Percentiles rank a stretch among this genome's conserved stretches.
phyloP scores from a whole-genome alignment of 2,329 filamentous ascomycete species.

The Pseudogymnoascus sp. region DNA sequence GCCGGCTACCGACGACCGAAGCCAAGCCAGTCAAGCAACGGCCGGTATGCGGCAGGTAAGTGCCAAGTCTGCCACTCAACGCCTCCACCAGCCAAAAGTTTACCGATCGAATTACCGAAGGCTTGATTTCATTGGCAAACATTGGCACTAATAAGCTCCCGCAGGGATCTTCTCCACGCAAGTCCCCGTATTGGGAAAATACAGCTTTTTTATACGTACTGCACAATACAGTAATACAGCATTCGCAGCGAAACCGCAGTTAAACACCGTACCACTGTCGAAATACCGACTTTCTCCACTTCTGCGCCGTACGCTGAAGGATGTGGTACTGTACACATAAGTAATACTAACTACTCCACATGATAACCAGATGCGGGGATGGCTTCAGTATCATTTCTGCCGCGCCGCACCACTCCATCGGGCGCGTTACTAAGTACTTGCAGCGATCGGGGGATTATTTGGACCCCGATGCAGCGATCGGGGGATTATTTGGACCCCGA shows the following conservation, averaged over 20 bases:
- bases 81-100: not conserved
- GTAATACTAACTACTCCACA: not conserved
- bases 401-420: not conserved
- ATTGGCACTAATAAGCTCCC: not conserved
- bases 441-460: not conserved
- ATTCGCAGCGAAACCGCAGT: not conserved
- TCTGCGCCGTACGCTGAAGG: not conserved
- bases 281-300: not conserved
- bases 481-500: conserved; percentile 1
- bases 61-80: not conserved
- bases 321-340: not conserved
- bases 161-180: not conserved
- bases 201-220: not conserved
- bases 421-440: not conserved
- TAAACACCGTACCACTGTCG: not conserved
- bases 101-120: not conserved
- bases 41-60: not conserved
- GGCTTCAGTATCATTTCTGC: not conserved
- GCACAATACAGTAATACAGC: not conserved
- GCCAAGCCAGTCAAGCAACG: not conserved
- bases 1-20: not conserved
- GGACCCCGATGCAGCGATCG: not conserved
- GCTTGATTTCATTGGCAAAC: not conserved
- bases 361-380: not conserved
- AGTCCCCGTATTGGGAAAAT: not conserved